Conservation (phyloP, 2,329 filamentous ascomycete species). For the Pestalotiopsis sp. region DNA sequence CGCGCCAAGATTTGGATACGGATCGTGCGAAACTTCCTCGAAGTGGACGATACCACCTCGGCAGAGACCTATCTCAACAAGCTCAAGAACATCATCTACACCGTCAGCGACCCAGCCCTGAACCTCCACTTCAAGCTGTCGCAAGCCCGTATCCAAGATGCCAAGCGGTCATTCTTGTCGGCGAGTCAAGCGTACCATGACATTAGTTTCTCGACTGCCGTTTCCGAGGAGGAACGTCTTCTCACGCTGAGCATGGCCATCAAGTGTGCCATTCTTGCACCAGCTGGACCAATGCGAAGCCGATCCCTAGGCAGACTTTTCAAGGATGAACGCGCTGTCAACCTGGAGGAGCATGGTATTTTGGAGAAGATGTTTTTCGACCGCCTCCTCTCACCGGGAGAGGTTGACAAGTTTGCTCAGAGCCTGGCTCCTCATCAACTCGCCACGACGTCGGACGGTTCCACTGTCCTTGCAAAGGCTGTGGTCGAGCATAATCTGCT, state of each 20-base stretch:
- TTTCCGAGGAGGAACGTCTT: constrained; percentile 85
- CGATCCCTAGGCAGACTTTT: constrained; percentile 81
- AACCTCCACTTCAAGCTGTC: constrained; percentile 86
- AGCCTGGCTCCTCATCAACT: constrained; percentile 85
- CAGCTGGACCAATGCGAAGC: constrained; percentile 82
- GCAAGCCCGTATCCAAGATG: constrained; percentile 90
- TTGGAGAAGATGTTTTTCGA: constrained; percentile 98
- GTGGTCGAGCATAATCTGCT: constrained; percentile 96
- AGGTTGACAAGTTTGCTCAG: constrained; percentile 83
- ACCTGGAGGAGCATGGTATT: constrained; percentile 79
- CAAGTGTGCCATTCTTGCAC: constrained; percentile 88
- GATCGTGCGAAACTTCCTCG: constrained; percentile 90
- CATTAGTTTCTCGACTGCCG: constrained; percentile 73
- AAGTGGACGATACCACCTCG: constrained; percentile 84
- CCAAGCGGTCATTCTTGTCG: constrained; percentile 84
- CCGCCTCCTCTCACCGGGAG: constrained; percentile 74
- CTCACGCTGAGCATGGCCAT: constrained; percentile 84
- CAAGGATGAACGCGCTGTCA: constrained; percentile 82
- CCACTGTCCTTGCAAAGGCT: constrained; percentile 88
- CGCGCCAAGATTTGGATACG: constrained; percentile 88
- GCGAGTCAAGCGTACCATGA: constrained; percentile 87
- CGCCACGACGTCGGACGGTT: constrained; percentile 84
- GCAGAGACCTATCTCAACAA: constrained; percentile 91
- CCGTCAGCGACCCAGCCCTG: constrained; percentile 70
- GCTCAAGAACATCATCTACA: constrained; percentile 88